A percentile compares a stretch with the other conserved stretches of the same genome.
These are phyloP conservation scores for Solanum lycopersicoides DNA, from an alignment of 257 asterid genomes.

Conservation along the genomic window DNA sequence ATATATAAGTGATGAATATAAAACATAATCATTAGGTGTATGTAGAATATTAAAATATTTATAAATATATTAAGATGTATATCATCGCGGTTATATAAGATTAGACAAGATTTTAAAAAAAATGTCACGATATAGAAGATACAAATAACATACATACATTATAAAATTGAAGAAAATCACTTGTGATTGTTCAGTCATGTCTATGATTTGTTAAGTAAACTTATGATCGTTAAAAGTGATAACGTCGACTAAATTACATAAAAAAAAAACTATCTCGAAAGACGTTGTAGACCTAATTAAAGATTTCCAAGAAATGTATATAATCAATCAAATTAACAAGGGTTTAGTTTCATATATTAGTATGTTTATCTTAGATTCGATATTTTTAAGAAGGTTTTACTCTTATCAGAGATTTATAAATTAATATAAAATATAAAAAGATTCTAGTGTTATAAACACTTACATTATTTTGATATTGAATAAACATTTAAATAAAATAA, in stretches of 20 bases:
- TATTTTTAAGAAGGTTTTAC: no score
- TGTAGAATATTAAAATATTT: neutral
- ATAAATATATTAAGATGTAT: neutral
- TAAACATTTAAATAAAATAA: fast-evolving
- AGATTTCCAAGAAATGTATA: no score
- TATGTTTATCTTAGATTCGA: neutral
- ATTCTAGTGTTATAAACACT: no score
- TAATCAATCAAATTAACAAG: neutral
- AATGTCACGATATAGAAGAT: neutral
- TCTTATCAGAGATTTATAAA: no score
- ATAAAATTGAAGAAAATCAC: neutral
- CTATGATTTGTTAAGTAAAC: neutral
- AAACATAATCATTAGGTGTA: neutral
- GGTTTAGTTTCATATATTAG: neutral
- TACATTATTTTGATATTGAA: no score
- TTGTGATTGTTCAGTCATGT: neutral
- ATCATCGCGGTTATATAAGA: neutral
- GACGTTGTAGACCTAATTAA: no score
- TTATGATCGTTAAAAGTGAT: neutral
- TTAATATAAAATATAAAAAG: no score
- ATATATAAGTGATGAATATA: neutral
- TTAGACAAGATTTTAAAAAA: neutral
- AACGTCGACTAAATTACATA: neutral
- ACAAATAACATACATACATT: neutral
- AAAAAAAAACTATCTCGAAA: no score